These are phyloP conservation scores for Aegilops bicornis DNA, from an alignment of 176 grass and related monocot genomes.

Conservation along the genomic window DNA sequence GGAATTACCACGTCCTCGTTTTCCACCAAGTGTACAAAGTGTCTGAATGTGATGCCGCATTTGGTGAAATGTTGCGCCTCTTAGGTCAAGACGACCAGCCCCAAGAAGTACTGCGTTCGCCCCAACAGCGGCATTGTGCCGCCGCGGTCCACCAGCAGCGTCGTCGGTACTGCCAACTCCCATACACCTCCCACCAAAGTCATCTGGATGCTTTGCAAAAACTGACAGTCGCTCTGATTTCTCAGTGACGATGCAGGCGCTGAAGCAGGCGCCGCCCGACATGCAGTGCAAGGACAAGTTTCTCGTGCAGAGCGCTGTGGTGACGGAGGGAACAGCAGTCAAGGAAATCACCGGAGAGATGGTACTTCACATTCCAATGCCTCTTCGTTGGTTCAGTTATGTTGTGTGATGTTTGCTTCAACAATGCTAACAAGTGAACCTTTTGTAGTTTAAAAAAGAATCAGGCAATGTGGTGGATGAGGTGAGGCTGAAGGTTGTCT, in stretches of 20 bases:
- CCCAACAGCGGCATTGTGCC: conserved; percentile 79
- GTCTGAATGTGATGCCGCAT: not conserved
- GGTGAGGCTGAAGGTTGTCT: conserved; percentile 80
- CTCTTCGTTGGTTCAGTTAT: conserved; percentile 1
- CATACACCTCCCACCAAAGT: not conserved
- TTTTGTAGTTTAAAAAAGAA: conserved; percentile 73
- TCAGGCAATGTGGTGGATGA: conserved; percentile 82
- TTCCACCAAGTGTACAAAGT: not conserved
- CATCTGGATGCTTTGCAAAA: not conserved
- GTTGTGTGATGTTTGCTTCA: not conserved
- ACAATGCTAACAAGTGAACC: conserved; percentile 5
- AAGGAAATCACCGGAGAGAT: conserved; percentile 78
- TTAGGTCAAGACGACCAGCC: conserved; percentile 97
- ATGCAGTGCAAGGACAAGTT: conserved; percentile 98
- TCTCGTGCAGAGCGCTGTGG: conserved; percentile 81
- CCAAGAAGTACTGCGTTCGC: conserved; percentile 92
- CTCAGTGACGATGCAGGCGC: conserved; percentile 89
- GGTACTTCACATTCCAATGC: conserved; percentile 42
- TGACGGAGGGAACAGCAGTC: conserved; percentile 26
- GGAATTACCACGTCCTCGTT: not conserved
- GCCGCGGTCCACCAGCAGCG: conserved; percentile 67
- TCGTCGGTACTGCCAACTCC: conserved; percentile 51
- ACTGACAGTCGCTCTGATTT: conserved; percentile 7
- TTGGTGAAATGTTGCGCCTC: conserved; percentile 15
- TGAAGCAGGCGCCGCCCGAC: conserved; percentile 55